phyloP scores from a whole-genome alignment of 1,284 basidiomycete species.

The Leucoagaricus sp. region DNA sequence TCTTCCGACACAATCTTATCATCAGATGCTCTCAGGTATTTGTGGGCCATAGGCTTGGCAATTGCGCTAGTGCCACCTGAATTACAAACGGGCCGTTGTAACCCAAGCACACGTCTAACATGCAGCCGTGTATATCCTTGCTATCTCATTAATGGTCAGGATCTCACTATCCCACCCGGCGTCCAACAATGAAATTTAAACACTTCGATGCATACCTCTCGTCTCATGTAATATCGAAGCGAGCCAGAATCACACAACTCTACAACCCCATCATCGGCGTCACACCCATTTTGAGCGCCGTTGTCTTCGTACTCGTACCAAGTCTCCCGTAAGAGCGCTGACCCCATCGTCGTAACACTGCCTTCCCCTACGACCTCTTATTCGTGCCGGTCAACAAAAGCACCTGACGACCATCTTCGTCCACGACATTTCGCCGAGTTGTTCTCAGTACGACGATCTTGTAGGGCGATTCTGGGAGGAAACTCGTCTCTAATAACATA shows the following conservation, averaged over 20 bases:
- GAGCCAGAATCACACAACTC: background rate
- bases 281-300: background rate
- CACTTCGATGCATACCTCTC: background rate
- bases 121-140: background rate
- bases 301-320: conserved; percentile 1
- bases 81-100: background rate
- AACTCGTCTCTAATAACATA: background rate
- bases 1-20: background rate
- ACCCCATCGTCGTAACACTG: background rate
- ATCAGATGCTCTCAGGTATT: background rate
- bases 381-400: conserved; percentile 8
- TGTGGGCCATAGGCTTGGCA: background rate
- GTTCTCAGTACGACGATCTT: conserved; percentile 6
- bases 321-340: background rate
- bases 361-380: background rate
- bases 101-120: too few relatives aligned
- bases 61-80: background rate
- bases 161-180: conserved; percentile 6
- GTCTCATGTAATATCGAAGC: conserved; percentile 8
- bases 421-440: conserved; percentile 14
- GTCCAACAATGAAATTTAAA: background rate
- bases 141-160: background rate
- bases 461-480: background rate
- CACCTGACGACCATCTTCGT: background rate
- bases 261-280: conserved; percentile 5